These are phyloP conservation scores for Trametes pubescens DNA, from an alignment of 1,284 basidiomycete species.

Conservation along the genomic window DNA sequence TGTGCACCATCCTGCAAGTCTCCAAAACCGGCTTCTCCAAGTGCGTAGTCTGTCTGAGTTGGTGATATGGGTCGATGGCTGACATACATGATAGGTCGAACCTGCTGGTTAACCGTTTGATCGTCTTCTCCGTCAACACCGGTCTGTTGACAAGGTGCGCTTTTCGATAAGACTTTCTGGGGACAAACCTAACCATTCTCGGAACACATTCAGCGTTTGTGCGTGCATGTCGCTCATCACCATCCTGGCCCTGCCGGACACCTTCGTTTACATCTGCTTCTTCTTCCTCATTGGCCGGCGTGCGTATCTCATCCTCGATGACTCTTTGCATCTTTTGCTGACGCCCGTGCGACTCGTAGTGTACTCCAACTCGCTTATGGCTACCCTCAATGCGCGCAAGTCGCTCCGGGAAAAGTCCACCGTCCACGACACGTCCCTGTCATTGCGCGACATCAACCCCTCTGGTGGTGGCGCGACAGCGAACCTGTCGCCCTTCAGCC, in stretches of 20 bases:
- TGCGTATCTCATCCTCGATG: constrained; percentile 35
- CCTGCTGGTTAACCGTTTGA: constrained; percentile 63
- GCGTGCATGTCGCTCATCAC: constrained; percentile 62
- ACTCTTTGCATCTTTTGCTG: not conserved
- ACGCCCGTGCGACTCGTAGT: constrained; percentile 41
- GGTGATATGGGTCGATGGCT: not conserved
- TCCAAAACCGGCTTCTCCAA: constrained; percentile 62
- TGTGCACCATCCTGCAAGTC: constrained; percentile 57
- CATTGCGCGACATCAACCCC: constrained; percentile 49
- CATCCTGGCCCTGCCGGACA: constrained; percentile 55
- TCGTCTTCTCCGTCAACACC: constrained; percentile 62
- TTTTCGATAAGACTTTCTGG: not conserved
- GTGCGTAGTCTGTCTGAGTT: constrained; percentile 36
- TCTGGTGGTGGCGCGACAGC: not conserved
- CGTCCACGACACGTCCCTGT: constrained; percentile 53
- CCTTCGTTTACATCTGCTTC: constrained; percentile 64
- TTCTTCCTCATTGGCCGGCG: constrained; percentile 63
- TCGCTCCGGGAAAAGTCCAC: constrained; percentile 53
- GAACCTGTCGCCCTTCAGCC: constrained; percentile 17
- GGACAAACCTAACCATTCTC: not conserved
- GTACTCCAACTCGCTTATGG: constrained; percentile 63
- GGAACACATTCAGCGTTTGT: constrained; percentile 50
- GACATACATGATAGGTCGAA: constrained; percentile 51
- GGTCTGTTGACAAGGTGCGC: constrained; percentile 55
- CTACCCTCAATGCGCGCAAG: constrained; percentile 62